These are phyloP conservation scores for Hylodesmum podocarpum DNA, from an alignment of 306 rosid species.

Conservation along the genomic window DNA sequence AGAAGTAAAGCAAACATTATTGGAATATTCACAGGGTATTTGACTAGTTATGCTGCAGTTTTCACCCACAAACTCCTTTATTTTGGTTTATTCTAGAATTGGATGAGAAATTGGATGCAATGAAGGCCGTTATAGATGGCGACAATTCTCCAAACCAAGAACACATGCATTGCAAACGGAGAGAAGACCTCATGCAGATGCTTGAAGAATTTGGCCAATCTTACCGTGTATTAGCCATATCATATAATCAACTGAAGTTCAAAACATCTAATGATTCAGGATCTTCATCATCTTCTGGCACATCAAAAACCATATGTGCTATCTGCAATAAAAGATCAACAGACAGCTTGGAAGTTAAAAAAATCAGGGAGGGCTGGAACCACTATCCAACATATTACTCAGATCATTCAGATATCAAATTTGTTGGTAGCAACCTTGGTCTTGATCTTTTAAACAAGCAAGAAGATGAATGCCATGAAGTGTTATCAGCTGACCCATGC, in stretches of 20 bases:
- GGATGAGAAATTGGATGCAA: conserved; percentile 42
- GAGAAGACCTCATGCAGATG: conserved; percentile 27
- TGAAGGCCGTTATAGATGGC: conserved; percentile 34
- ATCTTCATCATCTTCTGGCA: conserved; percentile 27
- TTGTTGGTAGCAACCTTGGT: neutral
- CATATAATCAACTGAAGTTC: conserved; percentile 38
- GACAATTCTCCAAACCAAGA: conserved; percentile 26
- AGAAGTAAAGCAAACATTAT: neutral
- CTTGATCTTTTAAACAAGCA: conserved; percentile 23
- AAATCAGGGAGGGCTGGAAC: neutral
- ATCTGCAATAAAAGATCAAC: conserved; percentile 26
- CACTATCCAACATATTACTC: neutral
- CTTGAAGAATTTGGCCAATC: conserved; percentile 48
- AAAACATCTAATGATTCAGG: conserved; percentile 28
- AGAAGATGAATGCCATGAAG: conserved; percentile 25
- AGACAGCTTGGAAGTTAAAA: conserved; percentile 14
- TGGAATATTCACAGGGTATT: neutral
- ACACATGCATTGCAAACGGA: conserved; percentile 27
- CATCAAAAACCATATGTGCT: conserved; percentile 16
- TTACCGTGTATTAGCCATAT: conserved; percentile 38
- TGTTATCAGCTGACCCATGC: conserved; percentile 21
- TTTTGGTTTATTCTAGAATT: conserved; percentile 33
- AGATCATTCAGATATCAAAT: neutral
- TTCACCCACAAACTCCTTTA: conserved; percentile 23
- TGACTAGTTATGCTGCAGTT: conserved; percentile 12